These are phyloP conservation scores for Datisca glomerata DNA, from an alignment of 306 rosid species.

Conservation along the genomic window DNA sequence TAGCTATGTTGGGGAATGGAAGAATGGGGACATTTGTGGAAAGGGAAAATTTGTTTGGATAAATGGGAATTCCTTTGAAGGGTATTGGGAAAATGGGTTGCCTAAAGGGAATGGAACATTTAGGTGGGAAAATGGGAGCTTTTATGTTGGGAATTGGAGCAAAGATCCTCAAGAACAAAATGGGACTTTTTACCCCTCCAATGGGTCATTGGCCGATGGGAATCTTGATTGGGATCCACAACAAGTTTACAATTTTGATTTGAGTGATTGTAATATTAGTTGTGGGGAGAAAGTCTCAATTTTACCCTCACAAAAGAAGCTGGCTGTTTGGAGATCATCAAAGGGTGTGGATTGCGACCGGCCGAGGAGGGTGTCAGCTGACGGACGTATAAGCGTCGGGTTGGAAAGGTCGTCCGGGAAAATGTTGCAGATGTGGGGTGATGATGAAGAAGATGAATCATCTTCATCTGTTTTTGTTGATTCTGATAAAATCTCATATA, in stretches of 20 bases:
- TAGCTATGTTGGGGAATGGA: constrained; percentile 71
- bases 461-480: no score
- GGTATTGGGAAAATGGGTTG: constrained; percentile 68
- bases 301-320: constrained; percentile 67
- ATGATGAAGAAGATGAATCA: no score
- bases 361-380: constrained; percentile 21
- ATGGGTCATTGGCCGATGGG: constrained; percentile 11
- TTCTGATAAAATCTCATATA: no score
- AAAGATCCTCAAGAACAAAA: constrained; percentile 38
- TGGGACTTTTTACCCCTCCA: constrained; percentile 53
- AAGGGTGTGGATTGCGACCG: constrained; percentile 21
- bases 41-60: constrained; percentile 62
- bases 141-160: constrained; percentile 72
- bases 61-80: constrained; percentile 70
- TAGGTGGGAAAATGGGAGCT: constrained; percentile 54
- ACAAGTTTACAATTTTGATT: constrained; percentile 28
- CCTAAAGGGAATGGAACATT: constrained; percentile 85
- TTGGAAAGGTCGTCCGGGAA: no score
- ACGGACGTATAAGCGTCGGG: no score
- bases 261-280: constrained; percentile 36
- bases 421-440: no score
- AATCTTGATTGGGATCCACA: constrained; percentile 55
- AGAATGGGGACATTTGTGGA: constrained; percentile 51
- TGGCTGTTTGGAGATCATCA: constrained; percentile 20
- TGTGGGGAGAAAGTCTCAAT: constrained; percentile 37